These are phyloP conservation scores for Fraxinus velutina DNA, from an alignment of 305 asterid genomes.

Conservation along the genomic window DNA sequence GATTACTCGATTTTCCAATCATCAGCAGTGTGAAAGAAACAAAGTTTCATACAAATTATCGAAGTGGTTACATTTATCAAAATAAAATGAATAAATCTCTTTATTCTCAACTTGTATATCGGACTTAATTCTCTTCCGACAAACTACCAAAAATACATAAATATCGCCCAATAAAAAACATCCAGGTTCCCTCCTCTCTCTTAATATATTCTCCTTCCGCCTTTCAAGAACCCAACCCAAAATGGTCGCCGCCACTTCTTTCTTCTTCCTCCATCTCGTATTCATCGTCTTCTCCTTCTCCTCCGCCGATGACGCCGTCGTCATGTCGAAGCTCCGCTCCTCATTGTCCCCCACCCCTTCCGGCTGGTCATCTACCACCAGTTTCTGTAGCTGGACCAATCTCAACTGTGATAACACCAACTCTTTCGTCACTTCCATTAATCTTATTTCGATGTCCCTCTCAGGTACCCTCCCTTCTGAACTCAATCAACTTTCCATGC, in stretches of 20 bases:
- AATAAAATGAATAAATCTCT: not conserved
- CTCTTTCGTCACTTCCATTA: conserved; percentile 45
- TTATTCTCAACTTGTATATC: not conserved
- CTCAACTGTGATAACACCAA: conserved; percentile 52
- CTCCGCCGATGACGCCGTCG: conserved; percentile 61
- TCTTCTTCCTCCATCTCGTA: conserved; percentile 26
- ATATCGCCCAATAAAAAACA: not conserved
- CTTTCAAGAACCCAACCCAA: not conserved
- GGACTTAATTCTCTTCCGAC: not conserved
- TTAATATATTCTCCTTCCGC: not conserved
- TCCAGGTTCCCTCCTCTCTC: not conserved
- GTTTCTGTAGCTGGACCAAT: conserved; percentile 56
- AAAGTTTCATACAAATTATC: not conserved
- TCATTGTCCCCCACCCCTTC: conserved; percentile 58
- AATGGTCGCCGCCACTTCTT: conserved; percentile 29
- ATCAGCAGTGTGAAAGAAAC: not conserved
- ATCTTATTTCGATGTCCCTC: conserved; percentile 41
- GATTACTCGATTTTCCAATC: not conserved
- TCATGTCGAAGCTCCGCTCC: conserved; percentile 51
- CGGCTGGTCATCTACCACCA: conserved; percentile 52
- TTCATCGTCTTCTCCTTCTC: conserved; percentile 35
- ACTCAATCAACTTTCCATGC: conserved; percentile 51
- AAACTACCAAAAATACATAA: not conserved
- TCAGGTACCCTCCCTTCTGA: conserved; percentile 66
- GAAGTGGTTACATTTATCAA: not conserved